Conservation (phyloP, 495 filamentous ascomycete species). For the Hypoxylon crocopeplum region DNA sequence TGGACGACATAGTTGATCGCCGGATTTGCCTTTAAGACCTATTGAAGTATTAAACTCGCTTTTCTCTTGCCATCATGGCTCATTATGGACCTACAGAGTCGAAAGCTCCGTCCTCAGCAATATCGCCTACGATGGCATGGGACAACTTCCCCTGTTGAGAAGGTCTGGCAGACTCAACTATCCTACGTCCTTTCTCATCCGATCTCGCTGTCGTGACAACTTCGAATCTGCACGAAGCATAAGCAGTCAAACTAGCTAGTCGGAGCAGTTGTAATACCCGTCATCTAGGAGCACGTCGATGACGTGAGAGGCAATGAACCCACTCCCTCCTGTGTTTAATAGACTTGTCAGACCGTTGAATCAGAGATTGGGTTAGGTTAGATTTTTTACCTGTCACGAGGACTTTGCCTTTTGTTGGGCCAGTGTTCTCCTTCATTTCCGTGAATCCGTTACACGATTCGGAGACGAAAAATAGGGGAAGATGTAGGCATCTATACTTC, state of each 20-base stretch:
- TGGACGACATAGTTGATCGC: constrained; percentile 52
- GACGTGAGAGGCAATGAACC: constrained; percentile 38
- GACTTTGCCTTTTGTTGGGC: constrained; percentile 18
- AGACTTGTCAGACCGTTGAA: not conserved
- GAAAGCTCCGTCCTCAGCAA: constrained; percentile 44
- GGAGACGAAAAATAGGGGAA: not conserved
- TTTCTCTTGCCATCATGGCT: not conserved
- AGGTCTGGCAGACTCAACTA: constrained; percentile 41
- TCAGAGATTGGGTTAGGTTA: not conserved
- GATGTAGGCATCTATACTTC: not conserved
- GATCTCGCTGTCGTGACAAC: constrained; percentile 51
- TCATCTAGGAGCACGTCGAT: constrained; percentile 29
- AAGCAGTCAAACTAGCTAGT: not conserved
- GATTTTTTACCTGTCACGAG: constrained; percentile 28
- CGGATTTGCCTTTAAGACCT: constrained; percentile 38
- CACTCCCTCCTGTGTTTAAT: constrained; percentile 21
- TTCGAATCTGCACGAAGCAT: constrained; percentile 35
- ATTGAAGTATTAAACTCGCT: not conserved
- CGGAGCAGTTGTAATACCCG: constrained; percentile 2
- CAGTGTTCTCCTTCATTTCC: constrained; percentile 1
- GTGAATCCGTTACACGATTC: not conserved
- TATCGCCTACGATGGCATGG: constrained; percentile 46
- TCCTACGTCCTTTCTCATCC: constrained; percentile 45
- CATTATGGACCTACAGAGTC: constrained; percentile 36
- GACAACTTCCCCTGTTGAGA: constrained; percentile 25